Conservation (phyloP, 2,329 filamentous ascomycete species). For the Pestalotiopsis sp. region DNA sequence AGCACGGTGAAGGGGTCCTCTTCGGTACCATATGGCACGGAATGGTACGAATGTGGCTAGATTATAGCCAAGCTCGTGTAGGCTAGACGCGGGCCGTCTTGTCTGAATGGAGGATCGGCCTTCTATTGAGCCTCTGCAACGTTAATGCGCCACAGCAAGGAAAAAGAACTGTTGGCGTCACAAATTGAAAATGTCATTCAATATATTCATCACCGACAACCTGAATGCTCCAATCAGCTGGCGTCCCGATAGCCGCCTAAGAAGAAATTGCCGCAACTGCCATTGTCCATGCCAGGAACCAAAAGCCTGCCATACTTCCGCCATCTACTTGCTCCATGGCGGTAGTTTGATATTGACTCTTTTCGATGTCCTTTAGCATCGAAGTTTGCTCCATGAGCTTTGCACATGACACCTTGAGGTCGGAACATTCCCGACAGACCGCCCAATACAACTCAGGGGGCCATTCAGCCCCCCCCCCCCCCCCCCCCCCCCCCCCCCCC, state of each 20-base stretch:
- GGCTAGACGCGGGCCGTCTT: neutral
- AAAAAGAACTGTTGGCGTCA: neutral
- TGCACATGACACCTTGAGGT: neutral
- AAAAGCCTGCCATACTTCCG: neutral
- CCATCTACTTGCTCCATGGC: neutral
- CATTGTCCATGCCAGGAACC: neutral
- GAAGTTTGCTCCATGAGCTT: neutral
- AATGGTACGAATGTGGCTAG: neutral
- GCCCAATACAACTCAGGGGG: neutral
- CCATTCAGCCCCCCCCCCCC: neutral
- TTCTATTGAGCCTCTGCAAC: neutral
- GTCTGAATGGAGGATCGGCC: neutral
- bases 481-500: neutral
- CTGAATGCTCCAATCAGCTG: neutral
- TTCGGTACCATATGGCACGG: constrained; percentile 12
- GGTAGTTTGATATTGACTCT: neutral
- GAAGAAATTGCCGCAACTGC: neutral
- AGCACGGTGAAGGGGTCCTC: constrained; percentile 2
- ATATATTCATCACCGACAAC: neutral
- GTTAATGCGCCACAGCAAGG: neutral
- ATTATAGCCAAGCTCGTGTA: constrained; percentile 5
- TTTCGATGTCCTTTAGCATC: neutral
- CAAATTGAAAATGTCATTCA: neutral
- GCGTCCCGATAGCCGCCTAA: neutral
- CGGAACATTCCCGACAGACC: neutral